Conservation (phyloP, 805 yeast species). For the Pichia membranifaciens region DNA sequence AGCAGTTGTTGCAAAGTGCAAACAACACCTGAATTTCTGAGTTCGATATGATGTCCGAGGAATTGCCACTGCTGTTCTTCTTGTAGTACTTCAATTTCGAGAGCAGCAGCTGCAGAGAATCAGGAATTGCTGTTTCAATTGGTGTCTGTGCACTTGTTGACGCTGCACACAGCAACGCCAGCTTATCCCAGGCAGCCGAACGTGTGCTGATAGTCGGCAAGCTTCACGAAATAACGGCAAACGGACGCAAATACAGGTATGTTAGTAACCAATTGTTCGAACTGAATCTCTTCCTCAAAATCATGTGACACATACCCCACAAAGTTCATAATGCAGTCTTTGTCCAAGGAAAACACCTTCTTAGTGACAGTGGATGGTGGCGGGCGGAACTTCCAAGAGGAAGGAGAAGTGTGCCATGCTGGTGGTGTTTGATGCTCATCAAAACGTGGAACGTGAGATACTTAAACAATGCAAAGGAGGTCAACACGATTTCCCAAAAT, state of each 20-base stretch:
- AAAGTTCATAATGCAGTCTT: constrained; percentile 17
- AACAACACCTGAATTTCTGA: constrained; percentile 46
- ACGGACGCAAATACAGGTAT: not conserved
- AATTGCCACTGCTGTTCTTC: not conserved
- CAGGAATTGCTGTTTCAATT: constrained; percentile 21
- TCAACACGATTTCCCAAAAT: too few species aligned
- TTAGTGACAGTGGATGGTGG: too few species aligned
- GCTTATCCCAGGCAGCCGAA: constrained; percentile 32
- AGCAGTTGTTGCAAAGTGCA: constrained; percentile 48
- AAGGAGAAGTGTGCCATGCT: too few species aligned
- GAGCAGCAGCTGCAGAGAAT: constrained; percentile 14
- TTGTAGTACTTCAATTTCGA: constrained; percentile 4
- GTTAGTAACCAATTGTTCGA: constrained; percentile 1
- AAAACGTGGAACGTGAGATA: too few species aligned
- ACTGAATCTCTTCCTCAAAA: too few species aligned
- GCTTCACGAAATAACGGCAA: constrained; percentile 17
- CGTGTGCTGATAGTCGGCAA: constrained; percentile 33
- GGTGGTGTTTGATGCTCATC: too few species aligned
- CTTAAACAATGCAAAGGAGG: too few species aligned
- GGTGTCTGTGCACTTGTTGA: constrained; percentile 16
- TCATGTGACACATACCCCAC: constrained; percentile 16
- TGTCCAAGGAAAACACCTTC: too few species aligned
- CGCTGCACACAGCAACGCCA: constrained; percentile 31
- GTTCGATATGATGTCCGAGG: not conserved
- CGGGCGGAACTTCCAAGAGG: too few species aligned